Base-by-base conservation (phyloP, 2,329 filamentous ascomycete species). In the Aspergillus hiratsukae region DNA sequence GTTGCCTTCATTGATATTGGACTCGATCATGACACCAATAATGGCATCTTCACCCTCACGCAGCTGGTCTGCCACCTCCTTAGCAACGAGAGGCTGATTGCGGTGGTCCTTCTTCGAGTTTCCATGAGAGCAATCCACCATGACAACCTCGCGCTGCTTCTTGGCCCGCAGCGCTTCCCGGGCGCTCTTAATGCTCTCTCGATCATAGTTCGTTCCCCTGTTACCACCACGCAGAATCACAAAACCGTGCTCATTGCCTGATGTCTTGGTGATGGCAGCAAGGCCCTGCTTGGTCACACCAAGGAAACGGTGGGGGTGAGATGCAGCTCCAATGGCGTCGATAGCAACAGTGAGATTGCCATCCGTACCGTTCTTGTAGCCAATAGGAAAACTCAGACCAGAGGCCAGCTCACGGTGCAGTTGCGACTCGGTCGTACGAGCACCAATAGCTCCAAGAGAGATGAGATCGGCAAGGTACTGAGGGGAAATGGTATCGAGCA, bases 361-460 rank as follows among this genome's bases (percentile, higher is more conserved):
- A 69, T 99, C 94, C 25, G 94, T 99, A 60, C 94, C 94, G 77
- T 99, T 99, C 86, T 99, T 99, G 88, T 97, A 99, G 58, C 94
- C 94, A 64, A 99, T 92, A 23, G 94, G 94, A 87, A 97, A 97
- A 56, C 90, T 96, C 53, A 97, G 83, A 66, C 94, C 94, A 28
- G 90, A 95, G 4, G 94, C 94, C 61, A 99, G 85, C 80, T 99
- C 94, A 61, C 94, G 88, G 79, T 99, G 94, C 63, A 97, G 82
- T 79, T 99, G 94, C 55, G 89, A 94, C 80, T 99, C 94, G 51
- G 94, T 99, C 46, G 94, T 99, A 64, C 94, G 86, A 46, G 94
- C 94, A 60, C 94, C 94, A 70, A 99, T 96, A 57, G 94, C 94
- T 59, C 94, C 94, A 27, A 97, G 87, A 0, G 91, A 96, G 75